These are phyloP conservation scores for Fusarium sp. DNA, from an alignment of 2,329 filamentous ascomycete species.

Conservation along the genomic window DNA sequence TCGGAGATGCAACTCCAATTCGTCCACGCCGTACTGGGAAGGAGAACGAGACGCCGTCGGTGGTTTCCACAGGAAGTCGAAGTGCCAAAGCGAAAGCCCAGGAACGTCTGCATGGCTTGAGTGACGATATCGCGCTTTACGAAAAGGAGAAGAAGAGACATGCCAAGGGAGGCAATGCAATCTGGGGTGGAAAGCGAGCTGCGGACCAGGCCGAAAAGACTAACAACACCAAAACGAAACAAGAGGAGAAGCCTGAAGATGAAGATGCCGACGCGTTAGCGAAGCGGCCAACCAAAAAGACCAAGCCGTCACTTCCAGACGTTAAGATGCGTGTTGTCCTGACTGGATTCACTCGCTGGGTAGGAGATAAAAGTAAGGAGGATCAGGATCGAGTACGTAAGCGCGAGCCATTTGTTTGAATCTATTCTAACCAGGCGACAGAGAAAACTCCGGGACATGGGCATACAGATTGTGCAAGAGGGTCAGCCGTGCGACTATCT, in stretches of 20 bases:
- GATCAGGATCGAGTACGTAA: constrained; percentile 78
- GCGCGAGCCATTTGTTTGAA: not conserved
- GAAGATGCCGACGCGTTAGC: constrained; percentile 55
- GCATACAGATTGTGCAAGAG: constrained; percentile 82
- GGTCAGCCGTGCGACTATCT: constrained; percentile 82
- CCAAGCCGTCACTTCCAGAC: constrained; percentile 66
- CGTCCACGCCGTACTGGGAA: constrained; percentile 65
- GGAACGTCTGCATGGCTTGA: constrained; percentile 77
- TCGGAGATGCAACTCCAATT: constrained; percentile 50
- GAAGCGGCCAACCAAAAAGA: constrained; percentile 66
- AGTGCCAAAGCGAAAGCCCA: constrained; percentile 88
- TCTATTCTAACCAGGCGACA: constrained; percentile 48
- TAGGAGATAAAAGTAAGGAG: constrained; percentile 75
- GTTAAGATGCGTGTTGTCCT: constrained; percentile 80
- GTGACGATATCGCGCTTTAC: constrained; percentile 86
- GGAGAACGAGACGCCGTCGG: constrained; percentile 83
- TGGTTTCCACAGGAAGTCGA: constrained; percentile 73
- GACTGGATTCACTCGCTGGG: constrained; percentile 86
- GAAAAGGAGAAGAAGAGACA: constrained; percentile 90
- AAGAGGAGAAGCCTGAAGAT: constrained; percentile 56
- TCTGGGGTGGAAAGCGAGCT: constrained; percentile 71
- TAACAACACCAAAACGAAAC: constrained; percentile 54
- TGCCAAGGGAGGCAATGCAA: constrained; percentile 55
- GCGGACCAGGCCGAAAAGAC: constrained; percentile 65
- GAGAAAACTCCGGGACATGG: constrained; percentile 83